Evolutionary conservation across 345 rosid genomes (phyloP).

Genomic region (Noccaea caerulescens): DNA sequence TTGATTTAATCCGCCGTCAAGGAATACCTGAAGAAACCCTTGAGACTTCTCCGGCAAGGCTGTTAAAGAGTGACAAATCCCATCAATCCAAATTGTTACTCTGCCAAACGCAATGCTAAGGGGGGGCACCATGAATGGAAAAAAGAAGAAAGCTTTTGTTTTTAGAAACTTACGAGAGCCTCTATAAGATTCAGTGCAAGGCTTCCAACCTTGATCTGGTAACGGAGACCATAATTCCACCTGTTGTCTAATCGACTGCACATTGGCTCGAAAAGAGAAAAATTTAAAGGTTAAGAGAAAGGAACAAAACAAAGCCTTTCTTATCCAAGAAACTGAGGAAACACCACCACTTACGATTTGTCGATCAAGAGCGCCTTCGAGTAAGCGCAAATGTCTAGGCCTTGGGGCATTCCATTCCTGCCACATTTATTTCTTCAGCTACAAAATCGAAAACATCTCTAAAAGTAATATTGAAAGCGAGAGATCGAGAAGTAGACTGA

Average conservation of each 20-base stretch:
- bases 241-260: slow-evolving; percentile 64
- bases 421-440: slow-evolving; percentile 22
- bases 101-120: slow-evolving; percentile 5
- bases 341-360: slow-evolving; percentile 56
- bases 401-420: slow-evolving; percentile 98
- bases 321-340: slow-evolving; percentile 10
- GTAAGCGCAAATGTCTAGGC: slow-evolving; percentile 68
- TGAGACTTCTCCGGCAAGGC: slow-evolving; percentile 62
- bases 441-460: not conserved
- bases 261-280: not conserved
- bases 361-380: slow-evolving; percentile 65
- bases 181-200: slow-evolving; percentile 53
- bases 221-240: slow-evolving; percentile 88
- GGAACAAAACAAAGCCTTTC: not conserved
- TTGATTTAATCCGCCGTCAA: slow-evolving; percentile 97
- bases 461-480: not conserved
- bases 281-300: not conserved
- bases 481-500: slow-evolving; percentile 41
- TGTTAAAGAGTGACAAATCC: slow-evolving; percentile 41
- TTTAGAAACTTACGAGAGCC: slow-evolving; percentile 52
- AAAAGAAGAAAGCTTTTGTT: not conserved
- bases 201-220: slow-evolving; percentile 79
- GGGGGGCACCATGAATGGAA: not conserved
- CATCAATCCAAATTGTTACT: slow-evolving; percentile 14
- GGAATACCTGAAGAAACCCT: slow-evolving; percentile 87